phyloP scores from a whole-genome alignment of 805 yeast species.

The Hanseniaspora pseudoguilliermondii region DNA sequence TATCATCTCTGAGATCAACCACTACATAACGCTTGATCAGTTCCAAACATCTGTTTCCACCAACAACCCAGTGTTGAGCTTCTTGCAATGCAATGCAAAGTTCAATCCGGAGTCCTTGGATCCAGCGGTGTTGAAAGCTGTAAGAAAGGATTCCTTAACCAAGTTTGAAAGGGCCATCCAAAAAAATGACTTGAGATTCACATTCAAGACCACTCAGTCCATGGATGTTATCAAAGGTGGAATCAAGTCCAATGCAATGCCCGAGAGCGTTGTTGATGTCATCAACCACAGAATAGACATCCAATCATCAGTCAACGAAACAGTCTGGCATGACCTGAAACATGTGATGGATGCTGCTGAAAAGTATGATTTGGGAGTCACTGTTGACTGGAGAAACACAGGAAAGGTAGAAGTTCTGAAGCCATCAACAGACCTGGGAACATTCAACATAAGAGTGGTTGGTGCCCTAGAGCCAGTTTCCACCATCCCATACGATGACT shows the following conservation, averaged over 20 bases:
- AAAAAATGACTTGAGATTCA: slow-evolving; percentile 13
- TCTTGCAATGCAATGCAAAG: slow-evolving; percentile 51
- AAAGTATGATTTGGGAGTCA: slow-evolving; percentile 13
- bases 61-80: slow-evolving; percentile 47
- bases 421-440: slow-evolving; percentile 10
- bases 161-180: slow-evolving; percentile 22
- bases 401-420: neutral
- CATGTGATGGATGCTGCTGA: slow-evolving; percentile 14
- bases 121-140: slow-evolving; percentile 17
- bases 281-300: slow-evolving; percentile 46
- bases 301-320: slow-evolving; percentile 38
- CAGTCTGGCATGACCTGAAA: slow-evolving; percentile 28
- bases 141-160: slow-evolving; percentile 21
- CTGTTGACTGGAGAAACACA: slow-evolving; percentile 8
- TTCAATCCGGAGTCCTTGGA: slow-evolving; percentile 26
- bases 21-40: slow-evolving; percentile 44
- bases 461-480: slow-evolving; percentile 39
- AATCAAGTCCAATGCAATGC: slow-evolving; percentile 47
- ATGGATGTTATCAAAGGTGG: slow-evolving; percentile 46
- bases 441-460: slow-evolving; percentile 22
- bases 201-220: slow-evolving; percentile 44
- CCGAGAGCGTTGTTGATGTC: slow-evolving; percentile 35
- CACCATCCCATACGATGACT: slow-evolving; percentile 28
- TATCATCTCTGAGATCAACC: slow-evolving; percentile 47
- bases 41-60: slow-evolving; percentile 32